These are phyloP conservation scores for Megacollybia marginata DNA, from an alignment of 768 basidiomycete species.

Conservation along the genomic window DNA sequence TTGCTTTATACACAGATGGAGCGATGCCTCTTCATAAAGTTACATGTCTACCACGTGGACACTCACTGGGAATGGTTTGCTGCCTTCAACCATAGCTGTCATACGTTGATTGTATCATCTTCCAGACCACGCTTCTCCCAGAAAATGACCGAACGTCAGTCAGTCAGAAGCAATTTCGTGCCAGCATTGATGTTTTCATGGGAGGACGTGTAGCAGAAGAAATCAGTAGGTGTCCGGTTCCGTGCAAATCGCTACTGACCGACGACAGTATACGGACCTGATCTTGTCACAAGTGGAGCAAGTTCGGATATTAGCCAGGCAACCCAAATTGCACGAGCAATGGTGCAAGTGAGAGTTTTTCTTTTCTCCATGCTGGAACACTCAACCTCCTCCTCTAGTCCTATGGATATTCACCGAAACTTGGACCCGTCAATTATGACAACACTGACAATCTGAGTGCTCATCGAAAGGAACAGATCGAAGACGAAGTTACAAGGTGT, in stretches of 20 bases:
- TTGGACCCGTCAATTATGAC: slow-evolving; percentile 80
- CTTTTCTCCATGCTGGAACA: not conserved
- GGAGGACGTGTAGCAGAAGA: slow-evolving; percentile 96
- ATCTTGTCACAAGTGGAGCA: slow-evolving; percentile 88
- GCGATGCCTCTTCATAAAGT: slow-evolving; percentile 98
- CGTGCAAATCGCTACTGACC: slow-evolving; percentile 6
- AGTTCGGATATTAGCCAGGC: slow-evolving; percentile 82
- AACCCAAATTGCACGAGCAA: slow-evolving; percentile 69
- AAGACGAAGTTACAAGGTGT: slow-evolving; percentile 78
- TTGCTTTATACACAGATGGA: slow-evolving; percentile 89
- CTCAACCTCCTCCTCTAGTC: not conserved
- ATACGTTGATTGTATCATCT: slow-evolving; percentile 20
- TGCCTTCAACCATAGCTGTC: not conserved
- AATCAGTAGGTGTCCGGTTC: slow-evolving; percentile 45
- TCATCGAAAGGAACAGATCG: slow-evolving; percentile 75
- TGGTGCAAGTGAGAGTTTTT: slow-evolving; percentile 71
- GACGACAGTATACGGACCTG: slow-evolving; percentile 70
- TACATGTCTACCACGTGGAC: slow-evolving; percentile 93
- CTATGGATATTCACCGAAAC: slow-evolving; percentile 76
- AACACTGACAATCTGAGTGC: slow-evolving; percentile 72
- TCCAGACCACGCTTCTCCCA: slow-evolving; percentile 70
- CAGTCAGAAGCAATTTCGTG: slow-evolving; percentile 67
- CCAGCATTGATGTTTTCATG: slow-evolving; percentile 85
- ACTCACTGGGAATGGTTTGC: slow-evolving; percentile 62
- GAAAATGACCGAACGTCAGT: slow-evolving; percentile 70